Conservation (phyloP, 805 yeast genomes). For the Pichia eremophila region DNA sequence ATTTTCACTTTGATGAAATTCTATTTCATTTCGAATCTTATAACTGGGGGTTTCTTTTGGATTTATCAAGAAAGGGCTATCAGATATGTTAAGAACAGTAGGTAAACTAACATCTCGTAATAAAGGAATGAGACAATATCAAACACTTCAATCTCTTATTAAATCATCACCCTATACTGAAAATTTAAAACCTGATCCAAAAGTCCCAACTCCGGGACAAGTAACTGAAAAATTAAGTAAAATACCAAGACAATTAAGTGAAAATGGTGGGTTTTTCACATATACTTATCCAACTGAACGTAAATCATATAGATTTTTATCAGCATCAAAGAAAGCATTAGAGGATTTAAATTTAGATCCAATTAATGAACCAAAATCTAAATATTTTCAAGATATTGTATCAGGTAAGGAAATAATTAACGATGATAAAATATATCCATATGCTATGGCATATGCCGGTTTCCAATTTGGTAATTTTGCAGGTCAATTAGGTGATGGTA, state of each 20-base stretch:
- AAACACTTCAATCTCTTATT: conserved; percentile 12
- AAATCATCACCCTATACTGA: conserved; percentile 24
- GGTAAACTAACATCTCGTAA: not conserved
- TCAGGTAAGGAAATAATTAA: conserved; percentile 46
- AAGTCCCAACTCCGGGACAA: conserved; percentile 15
- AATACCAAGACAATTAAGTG: conserved; percentile 31
- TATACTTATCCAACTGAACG: conserved; percentile 63
- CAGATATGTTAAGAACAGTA: too few species aligned
- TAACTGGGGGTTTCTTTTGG: too few species aligned
- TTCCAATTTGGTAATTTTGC: conserved; percentile 95
- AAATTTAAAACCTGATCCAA: conserved; percentile 22
- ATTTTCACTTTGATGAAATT: too few species aligned
- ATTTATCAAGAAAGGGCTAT: too few species aligned
- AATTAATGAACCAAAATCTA: conserved; percentile 16
- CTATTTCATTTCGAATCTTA: too few species aligned
- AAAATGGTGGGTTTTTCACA: conserved; percentile 54
- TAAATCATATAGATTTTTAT: conserved; percentile 41
- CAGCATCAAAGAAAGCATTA: conserved; percentile 53
- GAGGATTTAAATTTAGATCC: conserved; percentile 52
- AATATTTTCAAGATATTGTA: conserved; percentile 40
- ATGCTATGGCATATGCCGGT: conserved; percentile 90
- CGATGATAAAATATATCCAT: conserved; percentile 45
- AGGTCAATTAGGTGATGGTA: conserved; percentile 94
- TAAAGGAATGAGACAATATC: not conserved
- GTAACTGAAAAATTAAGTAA: conserved; percentile 16